Evolutionary conservation across 192 early-diverging fungal genomes (phyloP).

Genomic region (Umbelopsis sp.): DNA sequence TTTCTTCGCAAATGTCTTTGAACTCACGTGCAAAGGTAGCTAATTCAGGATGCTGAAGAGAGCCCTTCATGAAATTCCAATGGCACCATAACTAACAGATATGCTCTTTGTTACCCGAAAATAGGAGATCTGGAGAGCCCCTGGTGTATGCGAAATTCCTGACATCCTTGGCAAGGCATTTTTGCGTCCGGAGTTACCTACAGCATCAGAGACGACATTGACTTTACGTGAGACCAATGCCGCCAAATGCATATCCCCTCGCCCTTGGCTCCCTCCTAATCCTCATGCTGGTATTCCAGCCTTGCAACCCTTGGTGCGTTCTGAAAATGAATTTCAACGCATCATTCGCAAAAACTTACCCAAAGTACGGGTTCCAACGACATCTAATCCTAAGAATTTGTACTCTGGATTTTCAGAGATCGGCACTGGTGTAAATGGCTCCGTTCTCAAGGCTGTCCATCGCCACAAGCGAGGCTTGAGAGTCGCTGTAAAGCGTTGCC

Average conservation of each 20-base stretch:
- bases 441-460: slow-evolving; percentile 35
- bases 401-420: slow-evolving; percentile 34
- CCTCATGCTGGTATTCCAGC: slow-evolving; percentile 32
- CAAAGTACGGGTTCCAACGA: slow-evolving; percentile 30
- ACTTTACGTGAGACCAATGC: slow-evolving; percentile 27
- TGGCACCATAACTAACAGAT: background rate
- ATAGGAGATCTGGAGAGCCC: slow-evolving; percentile 37
- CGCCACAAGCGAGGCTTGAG: slow-evolving; percentile 28
- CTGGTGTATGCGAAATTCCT: slow-evolving; percentile 41
- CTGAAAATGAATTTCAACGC: slow-evolving; percentile 39
- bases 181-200: slow-evolving; percentile 30
- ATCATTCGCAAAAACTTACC: slow-evolving; percentile 34
- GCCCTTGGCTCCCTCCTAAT: slow-evolving; percentile 42
- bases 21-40: slow-evolving; percentile 10
- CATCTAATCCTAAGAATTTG: slow-evolving; percentile 26
- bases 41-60: no score
- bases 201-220: slow-evolving; percentile 21
- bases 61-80: no score
- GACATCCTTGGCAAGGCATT: slow-evolving; percentile 43
- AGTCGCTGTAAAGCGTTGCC: slow-evolving; percentile 43
- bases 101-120: background rate
- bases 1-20: slow-evolving; percentile 12
- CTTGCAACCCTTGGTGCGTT: slow-evolving; percentile 32
- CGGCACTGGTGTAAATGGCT: slow-evolving; percentile 40
- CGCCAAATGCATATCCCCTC: slow-evolving; percentile 34